Conservation (phyloP, 371 early-diverging fungal genomes). For the Mortierella sp. region DNA sequence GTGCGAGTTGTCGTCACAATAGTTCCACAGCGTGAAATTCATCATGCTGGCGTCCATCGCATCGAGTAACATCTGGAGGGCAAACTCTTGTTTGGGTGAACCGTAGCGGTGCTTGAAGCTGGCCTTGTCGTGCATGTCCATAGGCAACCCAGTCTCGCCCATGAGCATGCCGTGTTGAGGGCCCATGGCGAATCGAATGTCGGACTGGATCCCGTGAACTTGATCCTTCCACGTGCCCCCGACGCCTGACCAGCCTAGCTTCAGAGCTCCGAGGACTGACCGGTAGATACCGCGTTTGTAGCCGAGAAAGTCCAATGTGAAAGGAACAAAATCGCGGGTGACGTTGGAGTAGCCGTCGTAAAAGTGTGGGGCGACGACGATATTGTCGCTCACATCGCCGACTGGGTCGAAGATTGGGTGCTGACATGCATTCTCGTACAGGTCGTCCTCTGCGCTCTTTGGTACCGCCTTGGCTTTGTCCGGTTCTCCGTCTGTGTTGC, state of each 20-base stretch:
- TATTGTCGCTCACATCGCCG: conserved; percentile 68
- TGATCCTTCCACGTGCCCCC: conserved; percentile 66
- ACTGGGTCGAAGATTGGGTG: conserved; percentile 53
- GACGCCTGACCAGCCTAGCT: conserved; percentile 37
- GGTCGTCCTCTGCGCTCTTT: conserved; percentile 11
- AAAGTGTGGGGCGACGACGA: conserved; percentile 87
- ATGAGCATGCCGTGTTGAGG: conserved; percentile 59
- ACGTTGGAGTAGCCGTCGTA: conserved; percentile 69
- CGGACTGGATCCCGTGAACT: conserved; percentile 64
- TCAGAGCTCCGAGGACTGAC: conserved; percentile 44
- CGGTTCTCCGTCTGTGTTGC: not conserved
- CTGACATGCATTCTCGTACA: conserved; percentile 33
- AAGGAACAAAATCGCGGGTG: conserved; percentile 55
- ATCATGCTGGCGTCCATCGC: conserved; percentile 69
- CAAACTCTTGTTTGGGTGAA: conserved; percentile 46
- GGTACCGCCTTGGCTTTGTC: not conserved
- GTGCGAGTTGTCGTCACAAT: conserved; percentile 83
- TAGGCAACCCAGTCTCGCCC: conserved; percentile 84
- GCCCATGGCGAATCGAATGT: conserved; percentile 63
- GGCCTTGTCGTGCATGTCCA: conserved; percentile 69
- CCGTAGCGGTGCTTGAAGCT: conserved; percentile 50
- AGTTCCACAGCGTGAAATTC: conserved; percentile 82
- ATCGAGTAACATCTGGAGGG: conserved; percentile 56
- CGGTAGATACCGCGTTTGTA: conserved; percentile 69
- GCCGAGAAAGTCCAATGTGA: conserved; percentile 73